Evolutionary conservation across 2,329 filamentous ascomycete genomes (phyloP).

Genomic region (Paecilomyces formosus): DNA sequence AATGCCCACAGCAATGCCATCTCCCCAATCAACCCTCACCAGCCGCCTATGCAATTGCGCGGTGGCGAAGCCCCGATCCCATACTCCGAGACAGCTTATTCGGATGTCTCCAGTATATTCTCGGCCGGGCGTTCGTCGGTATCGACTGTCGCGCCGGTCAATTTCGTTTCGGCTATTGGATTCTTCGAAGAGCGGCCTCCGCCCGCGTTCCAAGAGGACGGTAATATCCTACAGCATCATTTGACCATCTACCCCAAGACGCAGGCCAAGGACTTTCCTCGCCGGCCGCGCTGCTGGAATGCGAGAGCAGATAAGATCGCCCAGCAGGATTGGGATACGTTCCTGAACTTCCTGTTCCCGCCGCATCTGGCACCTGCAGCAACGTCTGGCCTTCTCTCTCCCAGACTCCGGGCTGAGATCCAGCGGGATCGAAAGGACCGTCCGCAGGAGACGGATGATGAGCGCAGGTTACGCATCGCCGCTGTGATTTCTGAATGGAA

Average conservation of each 20-base stretch:
- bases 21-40: background rate
- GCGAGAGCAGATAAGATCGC: conserved; percentile 23
- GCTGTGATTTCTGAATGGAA: conserved; percentile 39
- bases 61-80: conserved; percentile 11
- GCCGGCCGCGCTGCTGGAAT: conserved; percentile 34
- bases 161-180: conserved; percentile 28
- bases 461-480: conserved; percentile 28
- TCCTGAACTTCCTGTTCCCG: conserved; percentile 35
- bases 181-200: conserved; percentile 31
- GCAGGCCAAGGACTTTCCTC: conserved; percentile 34
- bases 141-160: conserved; percentile 14
- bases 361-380: conserved; percentile 29
- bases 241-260: conserved; percentile 34
- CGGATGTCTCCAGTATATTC: background rate
- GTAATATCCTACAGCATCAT: conserved; percentile 23
- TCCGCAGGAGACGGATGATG: conserved; percentile 33
- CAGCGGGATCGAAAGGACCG: conserved; percentile 35
- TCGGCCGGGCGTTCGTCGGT: conserved; percentile 5
- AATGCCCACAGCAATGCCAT: conserved; percentile 8
- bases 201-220: conserved; percentile 16
- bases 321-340: conserved; percentile 38
- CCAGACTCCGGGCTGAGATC: conserved; percentile 32
- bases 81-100: conserved; percentile 1
- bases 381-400: conserved; percentile 27
- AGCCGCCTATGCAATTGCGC: conserved; percentile 10